Conservation (phyloP, 2,329 filamentous ascomycete species). For the Ophiostoma ulmi region DNA sequence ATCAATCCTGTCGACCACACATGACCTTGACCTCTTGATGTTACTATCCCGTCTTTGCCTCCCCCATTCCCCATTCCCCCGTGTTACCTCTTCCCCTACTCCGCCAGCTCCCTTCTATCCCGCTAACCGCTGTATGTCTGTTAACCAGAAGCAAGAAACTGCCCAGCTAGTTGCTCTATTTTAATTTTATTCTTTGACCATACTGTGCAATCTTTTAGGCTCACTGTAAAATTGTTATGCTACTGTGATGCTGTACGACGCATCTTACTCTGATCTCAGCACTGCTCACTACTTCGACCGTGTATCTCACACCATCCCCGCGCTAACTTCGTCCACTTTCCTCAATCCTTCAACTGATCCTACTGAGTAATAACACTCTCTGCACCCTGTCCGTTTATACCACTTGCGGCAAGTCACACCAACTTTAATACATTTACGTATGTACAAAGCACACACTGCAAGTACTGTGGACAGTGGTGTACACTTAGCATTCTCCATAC, state of each 20-base stretch:
- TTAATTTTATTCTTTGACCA: neutral
- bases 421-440: constrained; percentile 14
- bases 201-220: neutral
- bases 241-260: neutral
- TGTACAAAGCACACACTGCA: neutral
- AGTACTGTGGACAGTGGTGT: constrained; percentile 2
- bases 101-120: constrained; percentile 18
- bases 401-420: constrained; percentile 4
- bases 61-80: constrained; percentile 7
- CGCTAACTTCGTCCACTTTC: constrained; percentile 13
- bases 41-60: neutral
- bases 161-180: neutral
- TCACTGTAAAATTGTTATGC: neutral
- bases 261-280: neutral
- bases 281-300: neutral
- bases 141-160: neutral
- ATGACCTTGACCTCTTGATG: neutral
- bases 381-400: neutral
- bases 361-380: neutral
- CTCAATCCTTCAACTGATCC: constrained; percentile 5
- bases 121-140: neutral
- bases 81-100: constrained; percentile 25
- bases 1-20: neutral
- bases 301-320: constrained; percentile 16
- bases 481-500: constrained; percentile 1